Percentiles rank a stretch among this genome's conserved stretches.
These are phyloP conservation scores for Kwoniella shandongensis DNA, from an alignment of 768 basidiomycete genomes.

Conservation along the genomic window DNA sequence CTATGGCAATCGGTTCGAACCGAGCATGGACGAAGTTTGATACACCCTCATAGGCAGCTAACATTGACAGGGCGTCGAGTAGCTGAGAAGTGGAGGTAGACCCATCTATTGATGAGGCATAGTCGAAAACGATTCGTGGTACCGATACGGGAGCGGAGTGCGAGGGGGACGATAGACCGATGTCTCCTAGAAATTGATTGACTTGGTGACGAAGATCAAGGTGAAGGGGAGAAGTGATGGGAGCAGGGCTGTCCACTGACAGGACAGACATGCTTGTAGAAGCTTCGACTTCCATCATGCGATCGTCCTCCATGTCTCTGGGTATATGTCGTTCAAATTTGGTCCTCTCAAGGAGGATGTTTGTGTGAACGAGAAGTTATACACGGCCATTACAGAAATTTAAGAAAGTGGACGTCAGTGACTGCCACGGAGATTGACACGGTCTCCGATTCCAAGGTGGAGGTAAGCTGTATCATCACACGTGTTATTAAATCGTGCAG, in stretches of 20 bases:
- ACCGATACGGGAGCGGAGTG: constrained; percentile 5
- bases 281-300: neutral
- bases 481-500: neutral
- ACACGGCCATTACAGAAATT: constrained; percentile 4
- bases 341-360: neutral
- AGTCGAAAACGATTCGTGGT: constrained; percentile 29
- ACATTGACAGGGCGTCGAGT: constrained; percentile 62
- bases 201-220: constrained; percentile 12
- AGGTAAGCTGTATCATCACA: neutral
- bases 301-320: constrained; percentile 7
- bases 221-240: constrained; percentile 6
- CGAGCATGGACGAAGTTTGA: constrained; percentile 64
- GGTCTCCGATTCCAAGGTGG: neutral
- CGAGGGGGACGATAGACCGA: constrained; percentile 12
- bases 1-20: constrained; percentile 75
- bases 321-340: constrained; percentile 2
- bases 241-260: neutral
- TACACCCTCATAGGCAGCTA: constrained; percentile 64
- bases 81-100: constrained; percentile 43
- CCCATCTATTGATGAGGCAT: neutral
- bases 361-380: constrained; percentile 3
- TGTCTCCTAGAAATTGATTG: constrained; percentile 14
- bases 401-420: neutral
- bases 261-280: neutral
- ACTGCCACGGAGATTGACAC: neutral